Evolutionary conservation across 306 rosid species (phyloP), one percentile per base, ranked within the genome.

Genomic region (Cucumis sativus): DNA sequence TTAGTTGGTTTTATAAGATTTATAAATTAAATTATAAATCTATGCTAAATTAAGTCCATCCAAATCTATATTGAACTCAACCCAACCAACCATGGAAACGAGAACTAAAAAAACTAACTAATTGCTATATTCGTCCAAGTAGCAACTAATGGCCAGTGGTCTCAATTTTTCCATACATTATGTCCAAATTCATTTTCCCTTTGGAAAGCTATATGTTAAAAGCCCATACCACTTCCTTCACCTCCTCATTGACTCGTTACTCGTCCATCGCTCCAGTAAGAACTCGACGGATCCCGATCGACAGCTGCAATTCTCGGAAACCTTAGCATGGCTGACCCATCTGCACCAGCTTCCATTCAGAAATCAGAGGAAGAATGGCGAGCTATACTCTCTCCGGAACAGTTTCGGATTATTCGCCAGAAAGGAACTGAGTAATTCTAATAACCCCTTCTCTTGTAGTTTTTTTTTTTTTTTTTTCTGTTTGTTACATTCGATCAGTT

Each of bases 321-420:
- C 59, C 1, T 12, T 47, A 1, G 23, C n/a, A 83, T 82, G 87
- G 86, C 90, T n/a, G 66, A 76, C 18, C 52, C 76, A 51, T 16
- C 76, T 8, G 76, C 88, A 56, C 52, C 90, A 4, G 60, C 79
- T 4, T 58, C 82, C 57, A 77, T 87, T 75, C 83, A 86, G 78
- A 90, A 92, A 78, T 14, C 93, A 20, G 93, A 90, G 84, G 93
- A 90, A 60, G 96, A 90, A 30, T 90, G 96, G 96, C 88, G 64
- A 47, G 91, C 83, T 55, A 49, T 91, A 80, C 97, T 93, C 80
- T 88, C 97, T 17, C 93, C 96, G 1, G 92, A 89, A 25, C 97
- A 93, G 86, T 93, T 93, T 81, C 78, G 87, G 78, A 93, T 93
- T 83, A 88, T 93, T 54, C 96, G 97, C 30, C 78, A 86, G 84